Conservation (phyloP, 257 asterid genomes). For the Solanum tarijense region DNA sequence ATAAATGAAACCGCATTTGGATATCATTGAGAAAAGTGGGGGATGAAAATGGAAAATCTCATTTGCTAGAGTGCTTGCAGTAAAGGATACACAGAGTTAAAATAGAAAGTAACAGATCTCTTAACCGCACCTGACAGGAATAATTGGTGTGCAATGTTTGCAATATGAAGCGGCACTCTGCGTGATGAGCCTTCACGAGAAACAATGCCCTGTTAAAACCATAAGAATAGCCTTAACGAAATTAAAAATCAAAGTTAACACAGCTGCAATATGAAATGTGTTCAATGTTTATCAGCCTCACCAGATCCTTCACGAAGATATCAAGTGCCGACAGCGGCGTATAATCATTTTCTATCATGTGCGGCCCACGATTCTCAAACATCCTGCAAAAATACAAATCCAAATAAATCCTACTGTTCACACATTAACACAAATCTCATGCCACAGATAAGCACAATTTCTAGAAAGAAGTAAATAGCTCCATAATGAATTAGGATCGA, state of each 20-base stretch:
- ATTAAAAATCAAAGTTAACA: neutral
- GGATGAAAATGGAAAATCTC: neutral
- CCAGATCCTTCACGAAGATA: slow-evolving; percentile 98
- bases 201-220: slow-evolving; percentile 77
- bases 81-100: neutral
- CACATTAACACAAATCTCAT: neutral
- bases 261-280: neutral
- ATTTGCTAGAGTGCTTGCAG: neutral
- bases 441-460: neutral
- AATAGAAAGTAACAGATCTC: neutral
- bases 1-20: neutral
- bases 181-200: slow-evolving; percentile 76
- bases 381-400: slow-evolving; percentile 50
- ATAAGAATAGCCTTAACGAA: neutral
- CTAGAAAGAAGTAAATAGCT: neutral
- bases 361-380: slow-evolving; percentile 97
- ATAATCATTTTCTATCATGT: slow-evolving; percentile 91
- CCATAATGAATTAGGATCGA: neutral
- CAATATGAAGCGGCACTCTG: slow-evolving; percentile 72
- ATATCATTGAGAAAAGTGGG: neutral
- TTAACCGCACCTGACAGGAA: slow-evolving; percentile 65
- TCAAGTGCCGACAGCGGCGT: slow-evolving; percentile 95
- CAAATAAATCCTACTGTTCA: neutral
- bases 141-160: slow-evolving; percentile 83
- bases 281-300: slow-evolving; percentile 17